phyloP scores from a whole-genome alignment of 164 flowering plant species.

The Dillenia turbinata region DNA sequence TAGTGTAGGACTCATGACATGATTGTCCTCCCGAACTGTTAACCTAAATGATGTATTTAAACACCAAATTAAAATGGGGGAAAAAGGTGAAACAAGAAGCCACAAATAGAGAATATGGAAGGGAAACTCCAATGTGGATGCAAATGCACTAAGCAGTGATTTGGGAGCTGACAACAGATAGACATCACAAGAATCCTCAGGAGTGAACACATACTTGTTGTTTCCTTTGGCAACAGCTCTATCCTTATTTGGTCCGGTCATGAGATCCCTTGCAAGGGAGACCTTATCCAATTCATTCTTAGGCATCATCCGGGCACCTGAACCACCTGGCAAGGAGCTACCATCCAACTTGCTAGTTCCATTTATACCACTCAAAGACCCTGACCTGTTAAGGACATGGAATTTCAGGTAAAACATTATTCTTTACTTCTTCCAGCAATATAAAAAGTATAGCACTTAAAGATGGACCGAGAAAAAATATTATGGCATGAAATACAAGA shows the following conservation, averaged over 20 bases:
- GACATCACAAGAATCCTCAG: too few relatives aligned
- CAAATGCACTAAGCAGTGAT: not conserved
- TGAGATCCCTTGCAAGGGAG: too few relatives aligned
- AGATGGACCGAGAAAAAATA: too few relatives aligned
- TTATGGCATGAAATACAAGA: too few relatives aligned
- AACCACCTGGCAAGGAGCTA: constrained; percentile 28
- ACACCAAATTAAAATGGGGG: not conserved
- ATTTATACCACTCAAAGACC: constrained; percentile 34
- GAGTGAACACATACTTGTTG: constrained; percentile 34
- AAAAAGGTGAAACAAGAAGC: not conserved
- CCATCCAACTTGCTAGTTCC: constrained; percentile 49
- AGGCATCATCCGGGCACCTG: constrained; percentile 28
- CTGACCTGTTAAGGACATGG: constrained; percentile 41
- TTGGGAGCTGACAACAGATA: too few relatives aligned
- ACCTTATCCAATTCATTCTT: constrained; percentile 44
- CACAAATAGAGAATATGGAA: not conserved
- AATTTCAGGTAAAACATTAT: not conserved
- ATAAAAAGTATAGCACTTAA: not conserved
- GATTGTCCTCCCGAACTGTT: constrained; percentile 44
- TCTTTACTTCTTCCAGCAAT: not conserved
- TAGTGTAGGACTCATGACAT: constrained; percentile 32
- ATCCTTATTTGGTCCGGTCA: constrained; percentile 14
- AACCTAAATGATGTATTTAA: constrained; percentile 29
- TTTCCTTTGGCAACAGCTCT: constrained; percentile 16
- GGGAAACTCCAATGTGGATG: not conserved